Base-by-base conservation (phyloP, 140 eudicot genomes). In the Senecio squalidus region DNA sequence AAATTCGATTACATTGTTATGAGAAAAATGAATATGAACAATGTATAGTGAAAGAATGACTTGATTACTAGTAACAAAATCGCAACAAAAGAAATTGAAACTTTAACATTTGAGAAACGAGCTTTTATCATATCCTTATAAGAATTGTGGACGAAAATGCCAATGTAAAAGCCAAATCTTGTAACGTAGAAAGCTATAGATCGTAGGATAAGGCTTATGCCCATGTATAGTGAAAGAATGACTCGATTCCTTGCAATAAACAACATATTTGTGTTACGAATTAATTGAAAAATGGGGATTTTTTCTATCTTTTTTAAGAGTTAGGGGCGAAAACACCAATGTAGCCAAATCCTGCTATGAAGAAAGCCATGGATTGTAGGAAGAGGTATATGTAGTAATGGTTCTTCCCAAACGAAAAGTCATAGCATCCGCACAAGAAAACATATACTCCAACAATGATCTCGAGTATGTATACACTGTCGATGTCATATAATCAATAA, bases 401-500 rank as follows among this genome's bases (percentile, higher is more conserved):
- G 60, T 72, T 79, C 61, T 75, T 80, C 40, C 98, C 98, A 23
- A 40, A 74, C 2, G 71, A 69, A 22, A 72, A 22, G 66, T 86
- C 98, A 41, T 86, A 91, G 69, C 89, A 83, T 22, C 92, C 98
- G 23, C 98, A 91, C 22, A 81, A 14, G 62, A 84, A 75, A 59
- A 91, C 86, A 73, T 76, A 91, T 24, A 68, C 20, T 15, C 88
- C 96, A 0, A 62, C 78, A 22, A 55, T 39, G 15, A 91, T 71
- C 82, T 91, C 98, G 5, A 79, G 71, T 50, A 76, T 25, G 59
- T 91, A 74, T 55, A 91, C 9, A 44, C 96, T 91, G 88, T 67
- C 9, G 4, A 63, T 17, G 21, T 50, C 45, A 47, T 7, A 27
- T 14, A 49, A 69, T 27, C 43, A 51, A 45, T 4, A 43, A 53